Base-by-base conservation (phyloP, 1,284 basidiomycete genomes). In the Dichomitus squalens region DNA sequence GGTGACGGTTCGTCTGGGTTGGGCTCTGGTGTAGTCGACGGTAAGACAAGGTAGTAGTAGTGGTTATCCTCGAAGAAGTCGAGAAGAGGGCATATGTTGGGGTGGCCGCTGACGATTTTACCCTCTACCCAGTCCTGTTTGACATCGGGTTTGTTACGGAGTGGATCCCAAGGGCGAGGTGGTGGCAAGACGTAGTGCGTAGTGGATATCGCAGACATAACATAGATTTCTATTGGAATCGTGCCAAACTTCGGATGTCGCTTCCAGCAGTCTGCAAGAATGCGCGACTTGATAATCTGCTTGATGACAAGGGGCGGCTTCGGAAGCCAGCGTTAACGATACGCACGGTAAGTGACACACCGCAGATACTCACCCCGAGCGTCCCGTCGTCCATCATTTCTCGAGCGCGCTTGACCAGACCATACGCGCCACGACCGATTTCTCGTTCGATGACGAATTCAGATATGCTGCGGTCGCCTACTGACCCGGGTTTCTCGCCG, bases 251-350 rank as follows among this genome's bases (percentile, higher is more conserved):
- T 86, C 39, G 93, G 92, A 73, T 99, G 97, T 69, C 92, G 89
- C 80, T 98, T 98, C 97, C 97, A 99, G 72, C 96, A 99, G 76
- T 99, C 96, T 20, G 96, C 97, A 49, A 99, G 83, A 60, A 99
- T 99, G 52, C 96, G 91, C 55, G 93, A 95, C 76, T 99, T 99
- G 80, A 98, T 96, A 69, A 99, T 90, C 73, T 98, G 96, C 72
- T 99, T 99, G 78, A 98, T 95, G 64, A 98, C 89, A 55, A 98
- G 76, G 18, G 84, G 82, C 29, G 88, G 84, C 86, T 87, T 40
- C 36, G 40, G n/a, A 7, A 40, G 33, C 16, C n/a, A 48, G 40
- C 43, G 52, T 47, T 38, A 59, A 52, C 51, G 33, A 31, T 35
- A 48, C 21, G 14, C 35, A 50, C 14, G 52, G 29, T 36, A 23